Evolutionary conservation across 129 eudicot genomes (phyloP), one percentile per base, ranked within the genome.

Genomic region (Helianthus tuberosus): DNA sequence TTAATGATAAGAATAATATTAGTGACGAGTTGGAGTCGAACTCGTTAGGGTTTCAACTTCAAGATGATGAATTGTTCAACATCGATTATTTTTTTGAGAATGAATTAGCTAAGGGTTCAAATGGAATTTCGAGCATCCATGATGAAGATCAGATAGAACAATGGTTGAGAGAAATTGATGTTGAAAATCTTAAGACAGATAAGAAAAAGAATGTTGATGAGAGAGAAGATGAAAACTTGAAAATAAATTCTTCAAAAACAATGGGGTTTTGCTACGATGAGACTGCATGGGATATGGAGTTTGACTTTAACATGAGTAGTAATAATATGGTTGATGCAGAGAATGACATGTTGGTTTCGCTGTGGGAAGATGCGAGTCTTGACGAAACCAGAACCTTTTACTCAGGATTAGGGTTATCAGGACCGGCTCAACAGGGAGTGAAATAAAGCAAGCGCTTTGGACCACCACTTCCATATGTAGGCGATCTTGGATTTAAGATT

Each of bases 301-400:
- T 48, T 39, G 44, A 52, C 66, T 38, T 64, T 55, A n/a, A 29
- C 35, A 29, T 29, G 35, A 29, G 35, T 29, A 29, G 2, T 29
- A 1, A 29, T 29, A 23, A 57, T 54, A 44, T 38, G 15, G 48
- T n/a, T 58, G 64, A 73, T 39, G 75, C 47, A 66, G 70, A 50
- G 67, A 75, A 79, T 68, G 71, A 66, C 58, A 59, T 57, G 53
- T 25, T 67, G 65, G 46, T 48, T 59, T 73, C 49, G 64, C 79
- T 73, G 55, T 73, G 75, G 83, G 75, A 79, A 48, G 51, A 8
- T 72, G 55, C 35, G 0, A 3, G 2, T 29, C 3, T 29, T 29
- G 35, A 29, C 3, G 35, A 29, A 29, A 29, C 35, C 35, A 29
- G 35, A 29, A 29, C 35, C 35, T 29, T 29, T 29, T 29, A 29